These are phyloP conservation scores for Arachnomyces sp. DNA, from an alignment of 2,329 filamentous ascomycete species.

Conservation along the genomic window DNA sequence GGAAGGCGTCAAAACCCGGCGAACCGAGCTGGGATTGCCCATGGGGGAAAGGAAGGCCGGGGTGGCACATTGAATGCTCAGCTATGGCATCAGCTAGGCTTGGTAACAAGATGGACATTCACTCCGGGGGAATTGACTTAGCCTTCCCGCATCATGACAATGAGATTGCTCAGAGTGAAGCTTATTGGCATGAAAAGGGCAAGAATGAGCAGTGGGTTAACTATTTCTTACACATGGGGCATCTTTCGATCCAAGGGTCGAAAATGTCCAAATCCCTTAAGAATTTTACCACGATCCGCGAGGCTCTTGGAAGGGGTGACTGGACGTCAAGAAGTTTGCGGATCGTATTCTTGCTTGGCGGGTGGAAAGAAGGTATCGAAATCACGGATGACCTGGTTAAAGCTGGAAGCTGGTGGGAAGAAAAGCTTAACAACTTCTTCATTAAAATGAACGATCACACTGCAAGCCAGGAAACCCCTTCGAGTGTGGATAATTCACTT, in stretches of 20 bases:
- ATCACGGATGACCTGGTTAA: conserved; percentile 76
- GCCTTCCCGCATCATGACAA: conserved; percentile 91
- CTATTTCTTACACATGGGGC: conserved; percentile 93
- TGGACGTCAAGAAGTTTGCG: conserved; percentile 75
- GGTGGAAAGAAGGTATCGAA: conserved; percentile 86
- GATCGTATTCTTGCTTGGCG: conserved; percentile 77
- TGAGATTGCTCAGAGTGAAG: conserved; percentile 81
- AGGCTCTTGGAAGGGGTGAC: conserved; percentile 59
- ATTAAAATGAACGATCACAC: conserved; percentile 47
- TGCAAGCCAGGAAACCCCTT: conserved; percentile 16
- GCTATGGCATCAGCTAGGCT: conserved; percentile 91
- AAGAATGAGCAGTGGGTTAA: conserved; percentile 70
- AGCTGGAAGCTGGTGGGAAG: conserved; percentile 70
- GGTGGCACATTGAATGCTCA: conserved; percentile 96
- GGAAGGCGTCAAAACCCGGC: conserved; percentile 86
- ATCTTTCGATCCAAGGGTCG: conserved; percentile 76
- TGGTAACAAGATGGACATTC: conserved; percentile 78
- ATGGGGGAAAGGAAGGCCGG: conserved; percentile 81
- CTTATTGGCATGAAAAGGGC: conserved; percentile 55
- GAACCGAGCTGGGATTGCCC: conserved; percentile 84
- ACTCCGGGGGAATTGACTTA: conserved; percentile 86
- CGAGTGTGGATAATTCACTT: conserved; percentile 35
- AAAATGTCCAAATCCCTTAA: conserved; percentile 97
- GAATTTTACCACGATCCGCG: conserved; percentile 89
- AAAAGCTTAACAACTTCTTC: conserved; percentile 64